Base-by-base conservation (phyloP, 129 eudicot species). In the Chrysanthemum makinoi region DNA sequence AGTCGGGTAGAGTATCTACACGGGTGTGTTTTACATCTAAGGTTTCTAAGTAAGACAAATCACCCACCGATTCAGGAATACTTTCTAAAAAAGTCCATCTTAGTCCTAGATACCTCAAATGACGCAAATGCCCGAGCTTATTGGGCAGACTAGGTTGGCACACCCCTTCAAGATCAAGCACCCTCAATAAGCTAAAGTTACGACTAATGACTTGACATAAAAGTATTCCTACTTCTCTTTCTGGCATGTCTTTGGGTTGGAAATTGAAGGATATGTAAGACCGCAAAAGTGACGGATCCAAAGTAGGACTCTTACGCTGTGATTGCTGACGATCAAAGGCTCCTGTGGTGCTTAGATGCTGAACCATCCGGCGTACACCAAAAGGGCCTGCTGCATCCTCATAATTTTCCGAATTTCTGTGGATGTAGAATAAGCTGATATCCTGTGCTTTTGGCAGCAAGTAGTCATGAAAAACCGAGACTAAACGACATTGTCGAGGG, bases 151-250 rank as follows among this genome's bases (percentile, higher is more conserved):
- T 75, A 11, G 88, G 88, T 63, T 75, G 83, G 79, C 69, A 65
- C 16, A 85, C 86, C 6, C 88, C 83, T 59, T 85, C 95, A 9
- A 88, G 86, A 77, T 88, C 95, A 65, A 88, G 88, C 79, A 85
- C 91, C 81, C 91, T 76, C 39, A 88, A 75, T 67, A 88, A 67
- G 22, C 80, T 62, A 35, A 66, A 80, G 4, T 79, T 72, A 11
- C 67, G 68, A 5, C 51, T 58, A 13, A 80, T 79, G 61, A 80
- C 65, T 46, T 73, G 50, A 44, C 43, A 57, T 57, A 87, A 68
- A 75, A 87, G 73, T 12, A 12, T 57, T n/a, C 88, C 88, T 11
- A 88, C 83, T 65, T 77, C 84, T 52, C 8, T 83, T 2, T 84
- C 88, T 1, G 86, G 77, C 8, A 39, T 78, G 59, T 85, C 90